Percentiles rank a stretch among this genome's conserved stretches.
phyloP scores from a whole-genome alignment of 2,329 filamentous ascomycete species.

The Aphanocladium album region DNA sequence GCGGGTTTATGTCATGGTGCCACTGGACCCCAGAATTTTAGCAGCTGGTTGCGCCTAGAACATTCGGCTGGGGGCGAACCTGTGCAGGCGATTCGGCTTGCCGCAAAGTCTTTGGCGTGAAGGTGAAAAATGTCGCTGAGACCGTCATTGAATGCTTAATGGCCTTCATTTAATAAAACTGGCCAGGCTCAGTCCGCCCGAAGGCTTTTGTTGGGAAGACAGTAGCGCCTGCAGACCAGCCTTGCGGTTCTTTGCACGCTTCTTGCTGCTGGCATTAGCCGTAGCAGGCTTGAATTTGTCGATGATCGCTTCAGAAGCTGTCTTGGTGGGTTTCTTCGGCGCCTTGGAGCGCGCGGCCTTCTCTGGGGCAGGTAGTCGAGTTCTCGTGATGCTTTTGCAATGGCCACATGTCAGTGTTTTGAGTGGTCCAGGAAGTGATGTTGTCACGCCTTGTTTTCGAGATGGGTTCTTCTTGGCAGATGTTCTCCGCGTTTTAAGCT shows the following conservation, averaged over 20 bases:
- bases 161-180: conserved; percentile 43
- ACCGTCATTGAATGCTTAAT: neutral
- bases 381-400: conserved; percentile 40
- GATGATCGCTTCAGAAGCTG: neutral
- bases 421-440: conserved; percentile 19
- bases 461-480: neutral
- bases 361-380: conserved; percentile 36
- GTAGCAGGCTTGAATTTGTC: conserved; percentile 32
- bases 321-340: conserved; percentile 18
- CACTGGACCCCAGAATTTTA: conserved; percentile 9
- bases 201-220: conserved; percentile 42
- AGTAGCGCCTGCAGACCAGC: conserved; percentile 61
- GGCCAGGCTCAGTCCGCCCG: conserved; percentile 45
- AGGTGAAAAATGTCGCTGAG: neutral
- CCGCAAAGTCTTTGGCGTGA: neutral
- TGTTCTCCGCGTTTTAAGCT: conserved; percentile 28
- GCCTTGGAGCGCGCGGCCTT: conserved; percentile 21
- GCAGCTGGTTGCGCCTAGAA: conserved; percentile 8
- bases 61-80: neutral
- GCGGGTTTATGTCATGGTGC: conserved; percentile 12
- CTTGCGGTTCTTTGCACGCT: conserved; percentile 60
- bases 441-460: neutral
- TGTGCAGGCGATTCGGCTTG: neutral
- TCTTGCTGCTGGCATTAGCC: conserved; percentile 57
- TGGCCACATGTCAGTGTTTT: conserved; percentile 42